These are phyloP conservation scores for Hyphodiscus sp. DNA, from an alignment of 2,329 filamentous ascomycete species.

Conservation along the genomic window DNA sequence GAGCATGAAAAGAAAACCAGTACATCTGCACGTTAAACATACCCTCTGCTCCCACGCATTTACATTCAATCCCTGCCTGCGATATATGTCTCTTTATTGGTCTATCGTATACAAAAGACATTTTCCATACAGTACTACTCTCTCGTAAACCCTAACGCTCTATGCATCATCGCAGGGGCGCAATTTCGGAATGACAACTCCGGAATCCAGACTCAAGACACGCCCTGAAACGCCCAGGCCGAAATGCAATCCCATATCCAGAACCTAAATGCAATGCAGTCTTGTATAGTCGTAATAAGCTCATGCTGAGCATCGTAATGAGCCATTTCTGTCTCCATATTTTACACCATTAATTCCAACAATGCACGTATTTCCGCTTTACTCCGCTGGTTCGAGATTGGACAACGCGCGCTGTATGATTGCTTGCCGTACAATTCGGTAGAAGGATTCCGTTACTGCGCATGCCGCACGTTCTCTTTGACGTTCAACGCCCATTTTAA, in stretches of 20 bases:
- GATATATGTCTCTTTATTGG: neutral
- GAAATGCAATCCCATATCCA: conserved; percentile 7
- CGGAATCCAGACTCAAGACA: conserved; percentile 5
- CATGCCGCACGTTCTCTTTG: conserved; percentile 53
- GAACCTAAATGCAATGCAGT: conserved; percentile 7
- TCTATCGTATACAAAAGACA: neutral
- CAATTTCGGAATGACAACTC: neutral
- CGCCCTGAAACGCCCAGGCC: conserved; percentile 5
- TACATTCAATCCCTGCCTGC: neutral
- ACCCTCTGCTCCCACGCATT: neutral
- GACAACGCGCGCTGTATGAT: neutral
- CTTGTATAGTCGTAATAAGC: conserved; percentile 2
- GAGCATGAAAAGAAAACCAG: no score
- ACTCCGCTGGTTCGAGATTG: neutral
- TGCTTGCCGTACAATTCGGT: neutral
- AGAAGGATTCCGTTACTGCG: conserved; percentile 35
- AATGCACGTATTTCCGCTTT: neutral
- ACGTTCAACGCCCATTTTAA: conserved; percentile 68
- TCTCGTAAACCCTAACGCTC: neutral
- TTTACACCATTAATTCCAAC: neutral
- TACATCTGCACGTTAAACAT: no score
- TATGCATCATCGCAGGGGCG: neutral
- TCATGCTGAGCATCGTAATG: neutral
- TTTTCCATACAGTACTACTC: neutral
- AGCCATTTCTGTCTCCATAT: neutral